These are phyloP conservation scores for Stevia rebaudiana DNA, from an alignment of 140 eudicot species.

Conservation along the genomic window DNA sequence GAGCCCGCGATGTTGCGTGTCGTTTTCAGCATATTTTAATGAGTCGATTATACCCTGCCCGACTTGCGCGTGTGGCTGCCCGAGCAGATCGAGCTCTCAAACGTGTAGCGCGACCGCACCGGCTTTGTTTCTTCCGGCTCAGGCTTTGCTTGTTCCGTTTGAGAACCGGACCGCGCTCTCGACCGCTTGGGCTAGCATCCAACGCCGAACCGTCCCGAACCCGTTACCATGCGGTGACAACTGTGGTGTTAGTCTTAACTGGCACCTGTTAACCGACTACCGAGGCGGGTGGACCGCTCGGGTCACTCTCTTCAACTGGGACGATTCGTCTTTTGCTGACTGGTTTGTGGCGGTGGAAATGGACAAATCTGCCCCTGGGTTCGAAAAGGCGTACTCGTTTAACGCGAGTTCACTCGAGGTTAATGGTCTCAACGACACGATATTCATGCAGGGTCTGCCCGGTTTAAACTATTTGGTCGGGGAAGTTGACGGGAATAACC, in stretches of 20 bases:
- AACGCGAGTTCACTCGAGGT: constrained; percentile 48
- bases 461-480: constrained; percentile 86
- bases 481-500: constrained; percentile 54
- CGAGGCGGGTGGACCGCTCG: constrained; percentile 93
- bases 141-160: constrained; percentile 76
- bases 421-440: constrained; percentile 50
- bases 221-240: constrained; percentile 82
- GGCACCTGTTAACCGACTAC: constrained; percentile 80
- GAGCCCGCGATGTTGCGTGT: constrained; percentile 83
- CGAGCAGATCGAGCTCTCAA: constrained; percentile 24
- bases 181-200: constrained; percentile 73
- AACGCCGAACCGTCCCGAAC: constrained; percentile 51
- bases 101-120: constrained; percentile 65
- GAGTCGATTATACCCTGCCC: constrained; percentile 87
- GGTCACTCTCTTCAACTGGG: constrained; percentile 90
- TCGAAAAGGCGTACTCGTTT: constrained; percentile 67
- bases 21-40: constrained; percentile 80
- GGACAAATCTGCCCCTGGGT: constrained; percentile 63
- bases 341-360: constrained; percentile 86
- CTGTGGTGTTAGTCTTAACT: constrained; percentile 91
- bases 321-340: constrained; percentile 55
- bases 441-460: constrained; percentile 79
- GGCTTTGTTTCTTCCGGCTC: constrained; percentile 76
- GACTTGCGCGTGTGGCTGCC: constrained; percentile 96
- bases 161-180: constrained; percentile 63